Conservation (phyloP, 768 basidiomycete species). For the Suillus ampliporus region DNA sequence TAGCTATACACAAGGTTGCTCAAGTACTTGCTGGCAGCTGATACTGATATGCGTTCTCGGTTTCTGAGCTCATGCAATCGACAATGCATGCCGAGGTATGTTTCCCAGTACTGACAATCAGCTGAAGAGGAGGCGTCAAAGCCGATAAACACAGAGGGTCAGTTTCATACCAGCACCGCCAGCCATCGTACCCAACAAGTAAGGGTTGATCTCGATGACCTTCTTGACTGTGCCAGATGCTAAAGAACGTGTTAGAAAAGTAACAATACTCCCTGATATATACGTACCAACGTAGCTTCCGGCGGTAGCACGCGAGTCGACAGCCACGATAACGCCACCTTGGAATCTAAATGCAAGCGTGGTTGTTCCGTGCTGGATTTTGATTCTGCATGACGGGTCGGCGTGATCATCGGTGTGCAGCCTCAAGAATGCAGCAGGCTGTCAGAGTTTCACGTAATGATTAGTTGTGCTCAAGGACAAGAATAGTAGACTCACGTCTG, state of each 20-base stretch:
- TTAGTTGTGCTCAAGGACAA: not conserved
- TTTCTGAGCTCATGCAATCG: constrained; percentile 96
- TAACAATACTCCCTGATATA: constrained; percentile 6
- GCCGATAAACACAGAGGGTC: constrained; percentile 9
- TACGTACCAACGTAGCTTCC: constrained; percentile 93
- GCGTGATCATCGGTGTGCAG: constrained; percentile 96
- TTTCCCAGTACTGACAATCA: constrained; percentile 98
- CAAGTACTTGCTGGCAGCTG: constrained; percentile 98
- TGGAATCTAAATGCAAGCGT: constrained; percentile 96
- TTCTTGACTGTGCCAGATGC: constrained; percentile 98
- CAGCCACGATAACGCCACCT: constrained; percentile 98
- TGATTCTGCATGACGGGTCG: constrained; percentile 93
- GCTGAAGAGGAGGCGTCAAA: constrained; percentile 49
- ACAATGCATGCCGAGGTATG: constrained; percentile 97
- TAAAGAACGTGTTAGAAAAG: constrained; percentile 34
- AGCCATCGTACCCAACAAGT: constrained; percentile 99
- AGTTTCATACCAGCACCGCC: constrained; percentile 86
- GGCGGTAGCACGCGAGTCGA: constrained; percentile 97
- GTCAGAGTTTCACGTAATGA: constrained; percentile 20
- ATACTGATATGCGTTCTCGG: constrained; percentile 95
- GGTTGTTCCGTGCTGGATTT: constrained; percentile 98
- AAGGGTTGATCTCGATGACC: constrained; percentile 99
- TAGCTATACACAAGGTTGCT: constrained; percentile 97
- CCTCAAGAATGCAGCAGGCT: constrained; percentile 92
- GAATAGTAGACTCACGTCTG: constrained; percentile 63